Evolutionary conservation across 176 grass and related monocot species (phyloP), one percentile per base, ranked within the genome.

Genomic region (Lolium rigidum): DNA sequence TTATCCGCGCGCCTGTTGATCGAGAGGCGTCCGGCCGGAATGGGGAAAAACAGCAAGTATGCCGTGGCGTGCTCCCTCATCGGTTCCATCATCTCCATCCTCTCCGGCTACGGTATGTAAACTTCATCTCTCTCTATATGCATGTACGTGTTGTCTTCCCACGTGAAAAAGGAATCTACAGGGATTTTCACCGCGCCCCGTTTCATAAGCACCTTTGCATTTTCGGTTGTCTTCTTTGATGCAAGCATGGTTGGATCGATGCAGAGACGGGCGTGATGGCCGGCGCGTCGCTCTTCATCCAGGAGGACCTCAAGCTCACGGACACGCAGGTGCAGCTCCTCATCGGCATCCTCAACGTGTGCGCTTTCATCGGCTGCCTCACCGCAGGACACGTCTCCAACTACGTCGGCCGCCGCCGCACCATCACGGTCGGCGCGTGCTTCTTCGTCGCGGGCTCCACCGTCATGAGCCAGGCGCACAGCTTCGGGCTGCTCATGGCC

Each of bases 81-180:
- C 20, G 88, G 67, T 31, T 93, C 91, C 54, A 63, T 90, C 82
- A 90, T 90, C 88, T 93, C 91, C 62, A 58, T 90, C 31, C 80
- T 93, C 81, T 84, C 90, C 84, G 91, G 91, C 52, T 93, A 93
- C 9, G 91, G 91, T 92, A 59, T 59, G 8, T 56, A 18, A 35
- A 35, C 31, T 55, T 10, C 9, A 9, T 48, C 1, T 48, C 46
- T 48, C 46, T 48, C 7, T 48, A 2, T 10, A 48, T 48, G 46
- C 9, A 17, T 18, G 52, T 35, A 35, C 31, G 52, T 18, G 52
- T 55, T 57, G 3, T 20, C 16, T 59, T 59, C 17, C n/a, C n/a
- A n/a, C n/a, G n/a, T n/a, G n/a, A n/a, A n/a, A n/a, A n/a, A n/a
- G n/a, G n/a, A n/a, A n/a, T n/a, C n/a, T n/a, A n/a, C n/a, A n/a